Evolutionary conservation across 192 early-diverging fungal species (phyloP).

Genomic region (Umbelopsis isabellina): DNA sequence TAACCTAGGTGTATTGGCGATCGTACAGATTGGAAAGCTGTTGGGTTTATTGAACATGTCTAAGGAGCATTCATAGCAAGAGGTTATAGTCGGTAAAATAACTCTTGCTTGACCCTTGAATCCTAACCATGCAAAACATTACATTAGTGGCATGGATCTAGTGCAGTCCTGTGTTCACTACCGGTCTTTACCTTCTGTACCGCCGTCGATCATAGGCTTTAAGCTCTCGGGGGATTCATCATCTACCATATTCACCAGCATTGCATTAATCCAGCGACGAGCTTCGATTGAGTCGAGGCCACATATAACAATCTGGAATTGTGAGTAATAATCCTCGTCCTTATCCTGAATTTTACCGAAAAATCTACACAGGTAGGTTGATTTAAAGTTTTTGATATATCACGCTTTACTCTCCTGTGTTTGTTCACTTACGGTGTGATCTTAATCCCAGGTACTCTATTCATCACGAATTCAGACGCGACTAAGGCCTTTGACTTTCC

Average conservation of each 20-base stretch:
- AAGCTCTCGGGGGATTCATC: constrained; percentile 71
- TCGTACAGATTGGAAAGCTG: constrained; percentile 96
- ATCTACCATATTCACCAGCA: constrained; percentile 75
- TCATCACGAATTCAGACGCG: constrained; percentile 76
- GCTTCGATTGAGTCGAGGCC: constrained; percentile 96
- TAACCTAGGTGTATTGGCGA: constrained; percentile 95
- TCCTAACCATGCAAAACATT: constrained; percentile 42
- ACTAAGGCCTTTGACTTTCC: constrained; percentile 79
- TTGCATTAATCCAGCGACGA: constrained; percentile 97
- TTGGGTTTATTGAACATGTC: constrained; percentile 89
- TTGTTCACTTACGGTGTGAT: constrained; percentile 63
- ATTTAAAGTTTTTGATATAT: background rate
- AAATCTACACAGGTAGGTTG: constrained; percentile 46
- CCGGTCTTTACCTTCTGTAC: constrained; percentile 75
- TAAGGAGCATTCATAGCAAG: constrained; percentile 96
- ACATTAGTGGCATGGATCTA: background rate
- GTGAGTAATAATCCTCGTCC: constrained; percentile 88
- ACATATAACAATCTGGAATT: constrained; percentile 89
- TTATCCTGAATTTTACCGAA: constrained; percentile 96
- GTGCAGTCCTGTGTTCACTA: background rate
- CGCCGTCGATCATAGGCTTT: constrained; percentile 93
- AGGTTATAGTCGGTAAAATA: constrained; percentile 81
- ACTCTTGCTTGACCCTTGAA: constrained; percentile 95
- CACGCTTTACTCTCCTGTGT: no score
- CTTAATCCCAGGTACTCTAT: constrained; percentile 65